Base-by-base conservation (phyloP, 257 asterid genomes). In the Verbena officinalis region DNA sequence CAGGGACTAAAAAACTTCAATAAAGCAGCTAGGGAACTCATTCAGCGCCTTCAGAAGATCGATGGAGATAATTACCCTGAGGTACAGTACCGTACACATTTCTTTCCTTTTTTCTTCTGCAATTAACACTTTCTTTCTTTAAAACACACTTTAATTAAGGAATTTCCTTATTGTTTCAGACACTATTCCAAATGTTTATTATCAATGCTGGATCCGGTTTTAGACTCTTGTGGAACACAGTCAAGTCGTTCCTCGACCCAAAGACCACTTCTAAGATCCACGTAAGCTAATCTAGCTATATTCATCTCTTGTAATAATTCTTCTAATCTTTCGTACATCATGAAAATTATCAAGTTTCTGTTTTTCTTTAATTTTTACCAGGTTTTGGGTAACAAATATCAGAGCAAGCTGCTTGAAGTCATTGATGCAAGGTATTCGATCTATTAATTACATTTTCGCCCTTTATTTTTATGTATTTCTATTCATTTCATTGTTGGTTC, bases 61-160 rank as follows among this genome's bases (percentile, higher is more conserved):
- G 98, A 94, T 63, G 98, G 98, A 17, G 91, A 94, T 70, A 94
- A 94, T 43, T 94, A 94, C 70, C 99, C 99, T 12, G 99, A 94
- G 95, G 97, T 87, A n/a, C n/a, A n/a, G n/a, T n/a, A n/a, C n/a
- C n/a, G n/a, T n/a, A 64, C 45, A 27, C 13, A 33, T 14, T 45
- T 56, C 5, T 34, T 9, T 21, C 39, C n/a, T 16, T 48, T 15
- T n/a, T 12, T 50, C 13, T 7, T 59, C 21, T 30, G 61, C 34
- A 13, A 39, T 50, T 39, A 38, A 40, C 23, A 55, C 10, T 38
- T 45, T 38, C 44, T 58, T 66, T 5, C 33, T 48, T 21, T n/a
- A n/a, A n/a, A n/a, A n/a, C n/a, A 27, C 33, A 27, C 33, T 5
- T 2, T 2, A 2, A 46, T 67, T 44, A 10, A 2, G 14, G 24